Conservation (phyloP, 192 early-diverging fungal genomes). For the Phlyctochytrium planicorne region DNA sequence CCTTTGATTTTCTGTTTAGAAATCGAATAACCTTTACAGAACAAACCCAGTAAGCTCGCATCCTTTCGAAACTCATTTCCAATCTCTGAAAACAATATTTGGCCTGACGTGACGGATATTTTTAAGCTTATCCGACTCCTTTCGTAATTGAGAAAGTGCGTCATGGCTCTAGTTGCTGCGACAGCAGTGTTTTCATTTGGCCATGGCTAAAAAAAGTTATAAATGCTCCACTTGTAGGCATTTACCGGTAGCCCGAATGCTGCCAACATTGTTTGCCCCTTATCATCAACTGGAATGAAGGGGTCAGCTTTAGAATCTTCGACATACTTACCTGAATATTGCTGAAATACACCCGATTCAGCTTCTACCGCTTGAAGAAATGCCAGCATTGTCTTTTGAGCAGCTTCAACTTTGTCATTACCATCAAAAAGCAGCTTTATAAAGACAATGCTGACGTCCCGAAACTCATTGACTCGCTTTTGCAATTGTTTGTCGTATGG, state of each 20-base stretch:
- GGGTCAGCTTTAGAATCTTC: neutral
- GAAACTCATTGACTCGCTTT: too few species aligned
- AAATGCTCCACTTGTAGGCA: neutral
- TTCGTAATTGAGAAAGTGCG: neutral
- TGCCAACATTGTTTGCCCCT: neutral
- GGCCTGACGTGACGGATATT: neutral
- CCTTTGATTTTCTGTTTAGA: too few species aligned
- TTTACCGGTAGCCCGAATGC: neutral
- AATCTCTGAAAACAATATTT: neutral
- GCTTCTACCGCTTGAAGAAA: neutral
- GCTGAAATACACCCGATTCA: neutral
- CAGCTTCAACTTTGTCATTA: neutral
- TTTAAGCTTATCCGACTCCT: neutral
- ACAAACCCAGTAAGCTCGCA: neutral
- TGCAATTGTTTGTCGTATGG: too few species aligned
- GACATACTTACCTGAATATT: neutral
- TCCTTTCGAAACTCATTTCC: neutral
- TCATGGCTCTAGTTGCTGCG: neutral
- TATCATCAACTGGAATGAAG: neutral
- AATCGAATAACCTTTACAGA: too few species aligned
- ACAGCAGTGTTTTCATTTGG: neutral
- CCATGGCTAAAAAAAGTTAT: too few species aligned
- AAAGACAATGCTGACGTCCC: slow-evolving; percentile 1
- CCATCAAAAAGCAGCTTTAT: too few species aligned
- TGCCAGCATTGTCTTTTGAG: neutral